Base-by-base conservation (phyloP, 1,284 basidiomycete genomes). In the Cryptococcus deneoformans region DNA sequence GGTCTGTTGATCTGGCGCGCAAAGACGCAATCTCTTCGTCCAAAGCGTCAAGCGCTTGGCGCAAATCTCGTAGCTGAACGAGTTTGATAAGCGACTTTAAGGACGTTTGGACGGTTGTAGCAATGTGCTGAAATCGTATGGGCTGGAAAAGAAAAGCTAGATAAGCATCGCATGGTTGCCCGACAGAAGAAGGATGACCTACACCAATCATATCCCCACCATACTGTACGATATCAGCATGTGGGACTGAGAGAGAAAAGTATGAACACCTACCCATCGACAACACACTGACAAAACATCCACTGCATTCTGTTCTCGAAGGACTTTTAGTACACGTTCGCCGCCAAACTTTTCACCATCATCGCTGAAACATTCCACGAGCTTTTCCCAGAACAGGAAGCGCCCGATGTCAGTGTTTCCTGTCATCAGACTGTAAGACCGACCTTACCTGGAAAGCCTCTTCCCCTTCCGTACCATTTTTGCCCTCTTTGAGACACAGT, bases 121-220 rank as follows among this genome's bases (percentile, higher is more conserved):
- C 65, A 24, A 77, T 77, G 44, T 76, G 72, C 16, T 70, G 67
- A 56, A 76, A 77, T 7, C 76, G 71, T 12, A 71, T 69, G 2
- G 76, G 75, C 73, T 75, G 52, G 6, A 35, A 9, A 42, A 16
- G 20, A 20, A 20, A 20, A 20, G 20, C 20, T 20, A 20, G 20
- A 20, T 20, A 20, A 38, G 9, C 34, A 36, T 20, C 20, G 20
- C 20, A 20, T 20, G 20, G 20, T 20, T 20, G 20, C 20, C 20
- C 20, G 20, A 20, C 20, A 9, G 16, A 52, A 11, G 11, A 10
- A 36, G n/a, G 38, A 20, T 7, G 0, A 66, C 72, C 50, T 39
- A 76, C 74, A 2, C 74, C 74, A n/a, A 76, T 64, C 67, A 74
- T 67, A 20, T 73, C 70, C 1, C 75, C 75, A 9, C 75, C 75